These are phyloP conservation scores for Calendula officinalis DNA, from an alignment of 129 eudicot species.

Conservation along the genomic window DNA sequence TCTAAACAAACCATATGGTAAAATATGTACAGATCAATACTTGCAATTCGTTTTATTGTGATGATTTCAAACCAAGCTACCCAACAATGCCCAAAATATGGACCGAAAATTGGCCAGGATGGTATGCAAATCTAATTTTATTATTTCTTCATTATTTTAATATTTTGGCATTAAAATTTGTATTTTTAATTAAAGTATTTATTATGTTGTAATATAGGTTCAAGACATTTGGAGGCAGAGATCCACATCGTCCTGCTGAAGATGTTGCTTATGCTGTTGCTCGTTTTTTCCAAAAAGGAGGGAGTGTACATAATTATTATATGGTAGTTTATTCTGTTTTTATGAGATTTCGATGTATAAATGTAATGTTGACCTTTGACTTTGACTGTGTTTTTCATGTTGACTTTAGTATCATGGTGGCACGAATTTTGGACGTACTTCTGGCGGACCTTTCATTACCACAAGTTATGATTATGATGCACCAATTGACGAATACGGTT, in stretches of 20 bases:
- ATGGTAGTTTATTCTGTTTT: constrained; percentile 61
- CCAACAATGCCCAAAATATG: constrained; percentile 83
- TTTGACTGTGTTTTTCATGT: constrained; percentile 3
- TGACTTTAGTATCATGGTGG: constrained; percentile 92
- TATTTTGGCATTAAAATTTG: neutral
- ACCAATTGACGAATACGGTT: constrained; percentile 95
- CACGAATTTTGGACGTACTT: constrained; percentile 94
- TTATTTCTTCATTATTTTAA: neutral
- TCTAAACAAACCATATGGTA: constrained; percentile 6
- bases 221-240: constrained; percentile 87
- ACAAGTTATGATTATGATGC: constrained; percentile 99
- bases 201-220: constrained; percentile 50
- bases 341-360: constrained; percentile 2
- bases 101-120: constrained; percentile 99
- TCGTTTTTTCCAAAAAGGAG: constrained; percentile 93
- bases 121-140: constrained; percentile 46
- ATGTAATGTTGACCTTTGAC: neutral
- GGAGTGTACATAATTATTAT: constrained; percentile 86
- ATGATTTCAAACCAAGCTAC: constrained; percentile 60
- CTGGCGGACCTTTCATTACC: constrained; percentile 96
- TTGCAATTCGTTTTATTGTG: constrained; percentile 92
- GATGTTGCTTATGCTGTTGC: constrained; percentile 96
- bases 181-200: neutral
- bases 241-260: constrained; percentile 93
- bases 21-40: constrained; percentile 68